phyloP scores from a whole-genome alignment of 2,329 filamentous ascomycete genomes.

The Pseudocercospora cruenta region DNA sequence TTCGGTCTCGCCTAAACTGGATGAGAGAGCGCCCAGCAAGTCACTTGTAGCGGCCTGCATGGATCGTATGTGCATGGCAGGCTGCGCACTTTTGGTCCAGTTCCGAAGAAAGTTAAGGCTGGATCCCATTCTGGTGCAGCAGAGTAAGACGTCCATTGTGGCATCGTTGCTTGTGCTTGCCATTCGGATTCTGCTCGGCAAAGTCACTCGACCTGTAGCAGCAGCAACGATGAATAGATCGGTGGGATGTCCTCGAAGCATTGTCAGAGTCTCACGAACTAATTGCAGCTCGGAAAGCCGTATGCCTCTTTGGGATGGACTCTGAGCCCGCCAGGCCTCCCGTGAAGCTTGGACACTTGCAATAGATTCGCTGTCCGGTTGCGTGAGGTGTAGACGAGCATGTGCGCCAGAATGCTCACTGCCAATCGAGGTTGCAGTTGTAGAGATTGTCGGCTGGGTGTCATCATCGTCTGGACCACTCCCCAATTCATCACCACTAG shows the following conservation, averaged over 20 bases:
- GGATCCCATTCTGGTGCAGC: constrained; percentile 55
- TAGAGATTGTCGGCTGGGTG: constrained; percentile 34
- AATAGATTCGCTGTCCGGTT: constrained; percentile 36
- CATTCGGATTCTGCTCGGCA: constrained; percentile 14
- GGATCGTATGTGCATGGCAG: constrained; percentile 62
- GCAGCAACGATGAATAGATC: constrained; percentile 63
- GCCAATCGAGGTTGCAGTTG: constrained; percentile 42
- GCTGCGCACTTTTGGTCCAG: constrained; percentile 48
- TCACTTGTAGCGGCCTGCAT: constrained; percentile 67
- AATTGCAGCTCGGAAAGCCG: constrained; percentile 71
- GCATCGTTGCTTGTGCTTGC: constrained; percentile 28
- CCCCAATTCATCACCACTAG: constrained; percentile 63
- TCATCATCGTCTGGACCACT: constrained; percentile 40
- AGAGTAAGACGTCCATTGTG: constrained; percentile 45
- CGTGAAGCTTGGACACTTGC: constrained; percentile 42
- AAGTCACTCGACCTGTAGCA: constrained; percentile 28
- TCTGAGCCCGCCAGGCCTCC: constrained; percentile 7
- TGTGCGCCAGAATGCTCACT: constrained; percentile 43
- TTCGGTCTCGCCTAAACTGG: constrained; percentile 62
- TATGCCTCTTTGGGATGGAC: neutral
- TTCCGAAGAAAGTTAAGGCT: constrained; percentile 52
- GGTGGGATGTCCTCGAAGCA: constrained; percentile 79
- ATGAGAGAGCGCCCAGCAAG: constrained; percentile 63
- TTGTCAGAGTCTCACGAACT: constrained; percentile 78
- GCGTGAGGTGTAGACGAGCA: constrained; percentile 39